A percentile compares a stretch with the other conserved stretches of the same genome.
Evolutionary conservation across 139 green algal species (phyloP).

Genomic region (Limnomonas spitsbergensis): DNA sequence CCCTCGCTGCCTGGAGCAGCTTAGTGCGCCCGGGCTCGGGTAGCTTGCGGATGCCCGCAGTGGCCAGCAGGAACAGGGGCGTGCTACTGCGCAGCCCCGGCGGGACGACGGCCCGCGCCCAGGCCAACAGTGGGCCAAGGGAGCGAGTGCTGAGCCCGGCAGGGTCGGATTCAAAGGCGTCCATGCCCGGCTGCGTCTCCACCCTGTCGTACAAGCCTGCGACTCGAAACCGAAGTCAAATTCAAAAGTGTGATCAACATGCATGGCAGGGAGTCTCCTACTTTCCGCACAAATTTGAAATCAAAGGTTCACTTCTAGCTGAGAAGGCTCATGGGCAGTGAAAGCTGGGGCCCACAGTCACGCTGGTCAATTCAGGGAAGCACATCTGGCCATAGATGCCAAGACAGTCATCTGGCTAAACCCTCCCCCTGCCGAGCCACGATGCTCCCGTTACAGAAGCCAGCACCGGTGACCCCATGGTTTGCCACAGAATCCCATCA

Average conservation of each 20-base stretch:
- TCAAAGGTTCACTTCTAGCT: background rate
- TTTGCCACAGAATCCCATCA: too few species aligned
- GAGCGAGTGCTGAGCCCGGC: conserved; percentile 28
- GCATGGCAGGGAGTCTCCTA: background rate
- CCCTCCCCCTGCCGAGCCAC: too few species aligned
- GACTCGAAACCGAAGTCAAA: too few species aligned
- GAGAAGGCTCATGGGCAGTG: background rate
- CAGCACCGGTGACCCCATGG: too few species aligned
- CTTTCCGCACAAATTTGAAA: background rate
- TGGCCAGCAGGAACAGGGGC: conserved; percentile 75
- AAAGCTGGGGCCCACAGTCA: too few species aligned
- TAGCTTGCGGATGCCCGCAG: conserved; percentile 43
- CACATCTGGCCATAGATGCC: too few species aligned
- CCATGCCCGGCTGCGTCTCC: conserved; percentile 83
- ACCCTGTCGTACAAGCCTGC: conserved; percentile 69
- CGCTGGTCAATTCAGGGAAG: too few species aligned
- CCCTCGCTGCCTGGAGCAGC: background rate
- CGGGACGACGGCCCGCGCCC: conserved; percentile 74
- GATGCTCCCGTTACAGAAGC: too few species aligned
- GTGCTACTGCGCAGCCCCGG: conserved; percentile 22
- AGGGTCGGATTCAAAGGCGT: conserved; percentile 49
- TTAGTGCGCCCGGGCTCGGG: background rate
- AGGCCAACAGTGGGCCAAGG: conserved; percentile 74
- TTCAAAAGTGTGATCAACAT: background rate
- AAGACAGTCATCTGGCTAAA: too few species aligned